Percentiles rank a stretch among this genome's conserved stretches.
phyloP scores from a whole-genome alignment of 257 asterid genomes.

The Lycium ferocissimum region DNA sequence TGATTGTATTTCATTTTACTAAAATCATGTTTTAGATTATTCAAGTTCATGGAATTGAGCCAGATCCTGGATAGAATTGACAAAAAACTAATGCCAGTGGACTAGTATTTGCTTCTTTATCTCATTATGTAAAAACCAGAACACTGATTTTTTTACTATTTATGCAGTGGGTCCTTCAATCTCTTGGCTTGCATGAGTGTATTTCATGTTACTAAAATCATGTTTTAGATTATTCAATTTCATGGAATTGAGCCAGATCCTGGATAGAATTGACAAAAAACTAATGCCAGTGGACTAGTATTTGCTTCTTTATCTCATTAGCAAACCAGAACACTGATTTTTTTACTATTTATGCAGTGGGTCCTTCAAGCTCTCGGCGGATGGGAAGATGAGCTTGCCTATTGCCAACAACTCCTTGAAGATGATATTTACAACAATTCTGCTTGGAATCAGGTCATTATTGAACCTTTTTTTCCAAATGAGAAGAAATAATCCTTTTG shows the following conservation, averaged over 20 bases:
- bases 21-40: background rate
- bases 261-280: background rate
- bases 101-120: slow-evolving; percentile 15
- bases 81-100: background rate
- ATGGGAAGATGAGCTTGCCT: slow-evolving; percentile 93
- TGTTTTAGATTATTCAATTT: background rate
- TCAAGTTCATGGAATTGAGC: background rate
- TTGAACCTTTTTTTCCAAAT: background rate
- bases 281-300: background rate
- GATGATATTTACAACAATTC: slow-evolving; percentile 89
- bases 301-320: slow-evolving; percentile 24
- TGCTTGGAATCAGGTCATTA: slow-evolving; percentile 97
- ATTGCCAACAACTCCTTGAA: slow-evolving; percentile 76
- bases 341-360: slow-evolving; percentile 70
- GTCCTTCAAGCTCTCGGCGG: slow-evolving; percentile 94
- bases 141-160: slow-evolving; percentile 34
- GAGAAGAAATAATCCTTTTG: background rate
- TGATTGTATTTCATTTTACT: background rate
- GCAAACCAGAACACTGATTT: slow-evolving; percentile 27
- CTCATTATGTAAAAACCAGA: slow-evolving; percentile 24
- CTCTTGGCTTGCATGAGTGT: slow-evolving; percentile 52
- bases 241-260: background rate
- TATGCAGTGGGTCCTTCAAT: slow-evolving; percentile 95
- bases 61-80: background rate
- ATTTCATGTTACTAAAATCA: background rate